A percentile compares a stretch with the other conserved stretches of the same genome.
Evolutionary conservation across 176 grass and related monocot species (phyloP).

Genomic region (Secale cereale): DNA sequence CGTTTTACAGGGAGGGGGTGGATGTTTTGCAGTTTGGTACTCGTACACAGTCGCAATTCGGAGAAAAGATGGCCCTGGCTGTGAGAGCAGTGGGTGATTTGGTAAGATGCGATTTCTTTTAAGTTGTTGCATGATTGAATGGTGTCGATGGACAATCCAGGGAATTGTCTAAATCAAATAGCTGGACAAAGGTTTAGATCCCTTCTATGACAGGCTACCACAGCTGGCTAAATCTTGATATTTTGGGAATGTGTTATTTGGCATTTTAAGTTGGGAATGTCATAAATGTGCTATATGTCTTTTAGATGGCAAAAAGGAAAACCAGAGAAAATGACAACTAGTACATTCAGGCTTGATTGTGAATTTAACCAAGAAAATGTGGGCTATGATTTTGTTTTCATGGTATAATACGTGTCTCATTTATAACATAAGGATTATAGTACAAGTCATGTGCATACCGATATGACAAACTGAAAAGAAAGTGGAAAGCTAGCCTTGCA

Average conservation of each 20-base stretch:
- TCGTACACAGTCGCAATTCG: neutral
- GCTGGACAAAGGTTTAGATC: neutral
- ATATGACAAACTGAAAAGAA: no score
- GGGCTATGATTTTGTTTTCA: no score
- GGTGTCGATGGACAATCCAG: neutral
- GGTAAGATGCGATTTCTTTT: neutral
- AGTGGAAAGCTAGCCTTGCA: no score
- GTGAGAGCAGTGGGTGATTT: neutral
- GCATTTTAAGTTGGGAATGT: neutral
- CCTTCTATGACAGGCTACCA: neutral
- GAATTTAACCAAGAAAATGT: no score
- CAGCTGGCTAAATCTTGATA: neutral
- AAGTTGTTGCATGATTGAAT: neutral
- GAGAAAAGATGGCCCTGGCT: neutral
- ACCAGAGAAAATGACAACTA: neutral
- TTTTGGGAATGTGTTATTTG: neutral
- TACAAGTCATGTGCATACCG: no score
- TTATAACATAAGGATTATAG: no score
- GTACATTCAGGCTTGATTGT: no score
- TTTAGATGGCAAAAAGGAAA: neutral
- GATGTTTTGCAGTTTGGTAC: neutral
- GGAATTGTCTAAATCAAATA: neutral
- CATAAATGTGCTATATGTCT: neutral
- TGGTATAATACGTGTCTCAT: no score
- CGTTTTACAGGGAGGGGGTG: neutral